These are phyloP conservation scores for Hypericum androsaemum DNA, from an alignment of 345 rosid species.

Conservation along the genomic window DNA sequence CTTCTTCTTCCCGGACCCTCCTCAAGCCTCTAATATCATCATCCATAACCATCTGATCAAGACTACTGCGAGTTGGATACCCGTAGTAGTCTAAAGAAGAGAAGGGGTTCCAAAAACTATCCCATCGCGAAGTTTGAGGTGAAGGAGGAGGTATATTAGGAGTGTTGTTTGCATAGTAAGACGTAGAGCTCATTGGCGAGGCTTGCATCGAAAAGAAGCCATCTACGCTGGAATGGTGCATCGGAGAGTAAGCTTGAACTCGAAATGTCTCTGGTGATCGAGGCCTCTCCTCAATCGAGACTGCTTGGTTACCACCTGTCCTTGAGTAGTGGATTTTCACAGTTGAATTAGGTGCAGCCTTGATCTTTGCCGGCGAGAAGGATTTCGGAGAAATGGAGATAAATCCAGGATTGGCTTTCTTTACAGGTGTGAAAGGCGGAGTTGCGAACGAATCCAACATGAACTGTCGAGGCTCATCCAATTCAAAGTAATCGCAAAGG, in stretches of 20 bases:
- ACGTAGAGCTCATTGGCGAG: conserved; percentile 36
- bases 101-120: conserved; percentile 94
- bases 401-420: conserved; percentile 53
- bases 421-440: conserved; percentile 46
- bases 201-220: conserved; percentile 56
- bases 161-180: conserved; percentile 38
- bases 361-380: conserved; percentile 33
- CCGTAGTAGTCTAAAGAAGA: conserved; percentile 80
- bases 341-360: conserved; percentile 34
- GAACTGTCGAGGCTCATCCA: conserved; percentile 66
- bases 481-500: conserved; percentile 60
- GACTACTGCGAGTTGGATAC: conserved; percentile 42
- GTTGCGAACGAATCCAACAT: conserved; percentile 46
- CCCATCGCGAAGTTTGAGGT: conserved; percentile 91
- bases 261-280: conserved; percentile 60
- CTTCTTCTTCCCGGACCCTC: conserved; percentile 94
- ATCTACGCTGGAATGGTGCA: conserved; percentile 41
- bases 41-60: conserved; percentile 53
- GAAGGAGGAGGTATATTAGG: conserved; percentile 69
- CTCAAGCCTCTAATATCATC: conserved; percentile 75
- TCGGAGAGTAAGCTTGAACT: conserved; percentile 52
- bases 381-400: conserved; percentile 60
- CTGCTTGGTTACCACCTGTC: conserved; percentile 58
- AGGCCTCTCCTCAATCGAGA: conserved; percentile 71
- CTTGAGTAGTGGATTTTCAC: conserved; percentile 50